Evolutionary conservation across 352 stramenopile genomes (phyloP).

Genomic region (Pythium volutum): DNA sequence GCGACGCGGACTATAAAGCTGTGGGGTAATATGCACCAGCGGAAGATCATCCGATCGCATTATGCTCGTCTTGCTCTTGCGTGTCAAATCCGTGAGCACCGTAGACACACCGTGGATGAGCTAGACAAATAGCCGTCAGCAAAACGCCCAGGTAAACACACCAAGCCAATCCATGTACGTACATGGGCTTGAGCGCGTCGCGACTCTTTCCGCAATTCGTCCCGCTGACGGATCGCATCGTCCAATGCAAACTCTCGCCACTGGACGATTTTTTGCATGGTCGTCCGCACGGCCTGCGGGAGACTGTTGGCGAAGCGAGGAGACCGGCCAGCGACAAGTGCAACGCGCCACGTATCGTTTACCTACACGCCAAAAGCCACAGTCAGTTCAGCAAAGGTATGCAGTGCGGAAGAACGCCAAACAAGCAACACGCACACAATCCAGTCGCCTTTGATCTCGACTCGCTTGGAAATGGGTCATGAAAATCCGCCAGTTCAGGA

Average conservation of each 20-base stretch:
- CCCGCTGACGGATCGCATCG: conserved; percentile 23
- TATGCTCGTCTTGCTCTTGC: conserved; percentile 27
- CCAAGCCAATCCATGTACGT: not conserved
- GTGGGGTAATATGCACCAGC: conserved; percentile 11
- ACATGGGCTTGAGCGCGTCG: conserved; percentile 43
- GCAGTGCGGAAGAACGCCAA: not conserved
- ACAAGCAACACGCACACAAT: conserved; percentile 31
- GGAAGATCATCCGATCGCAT: conserved; percentile 10
- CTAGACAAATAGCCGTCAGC: conserved; percentile 15
- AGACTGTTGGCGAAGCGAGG: not conserved
- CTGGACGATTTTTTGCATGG: conserved; percentile 48
- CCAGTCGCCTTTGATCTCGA: conserved; percentile 32
- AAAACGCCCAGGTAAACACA: not conserved
- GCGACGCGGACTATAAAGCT: conserved; percentile 21
- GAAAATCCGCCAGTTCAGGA: conserved; percentile 47
- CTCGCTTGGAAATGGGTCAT: conserved; percentile 32
- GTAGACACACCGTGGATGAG: conserved; percentile 53
- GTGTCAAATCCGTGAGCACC: conserved; percentile 46
- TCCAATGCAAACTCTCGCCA: conserved; percentile 33
- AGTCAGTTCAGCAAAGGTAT: not conserved
- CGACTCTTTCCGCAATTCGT: conserved; percentile 29
- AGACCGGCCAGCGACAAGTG: not conserved
- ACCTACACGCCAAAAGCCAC: conserved; percentile 1
- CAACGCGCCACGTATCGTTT: conserved; percentile 14
- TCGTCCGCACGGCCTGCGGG: conserved; percentile 22